Base-by-base conservation (phyloP, 78 protist genomes). In the Dictyostelium brefeldianum region DNA sequence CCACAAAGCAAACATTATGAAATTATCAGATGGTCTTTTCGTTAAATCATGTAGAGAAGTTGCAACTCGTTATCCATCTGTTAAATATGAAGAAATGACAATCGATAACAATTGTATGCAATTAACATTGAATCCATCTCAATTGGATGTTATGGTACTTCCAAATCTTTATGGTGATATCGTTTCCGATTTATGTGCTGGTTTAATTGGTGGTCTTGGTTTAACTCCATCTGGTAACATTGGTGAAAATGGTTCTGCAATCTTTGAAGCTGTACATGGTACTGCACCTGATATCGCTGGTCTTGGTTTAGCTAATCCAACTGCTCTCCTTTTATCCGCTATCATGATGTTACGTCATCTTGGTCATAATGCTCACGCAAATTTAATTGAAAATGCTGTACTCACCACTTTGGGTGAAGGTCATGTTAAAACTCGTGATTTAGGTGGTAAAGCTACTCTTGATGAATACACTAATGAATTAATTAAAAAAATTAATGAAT, bases 101-200 rank as follows among this genome's bases (percentile, higher is more conserved):
- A 77, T 97, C 22, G 98, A 97, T 64, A 91, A 96, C 89, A 78
- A 79, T 25, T 97, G 97, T 84, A 94, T 97, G 97, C 92, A 85
- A 78, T 77, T 96, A 78, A 93, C 93, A 22, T 22, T 77, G 36
- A 71, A 94, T 29, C 98, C 98, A 74, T n/a, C 79, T 14, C 50
- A 93, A 43, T 92, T 95, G 51, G 98, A 96, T 47, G 98, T 97
- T 51, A 80, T 97, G 89, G 97, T 97, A 31, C 70, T 91, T 18
- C 96, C 97, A 70, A 97, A 97, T 89, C 74, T 97, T 48, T 97
- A 95, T 90, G 98, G 98, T 67, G 97, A 97, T 79, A 97, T 97
- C 78, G 94, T 97, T 46, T 74, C 94, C 64, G 97, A 96, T 79
- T 78, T 96, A 71, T 79, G 94, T 11, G 98, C 98, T 43, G 97